phyloP scores from a whole-genome alignment of 768 basidiomycete genomes.

The Sarcomyxa edulis region DNA sequence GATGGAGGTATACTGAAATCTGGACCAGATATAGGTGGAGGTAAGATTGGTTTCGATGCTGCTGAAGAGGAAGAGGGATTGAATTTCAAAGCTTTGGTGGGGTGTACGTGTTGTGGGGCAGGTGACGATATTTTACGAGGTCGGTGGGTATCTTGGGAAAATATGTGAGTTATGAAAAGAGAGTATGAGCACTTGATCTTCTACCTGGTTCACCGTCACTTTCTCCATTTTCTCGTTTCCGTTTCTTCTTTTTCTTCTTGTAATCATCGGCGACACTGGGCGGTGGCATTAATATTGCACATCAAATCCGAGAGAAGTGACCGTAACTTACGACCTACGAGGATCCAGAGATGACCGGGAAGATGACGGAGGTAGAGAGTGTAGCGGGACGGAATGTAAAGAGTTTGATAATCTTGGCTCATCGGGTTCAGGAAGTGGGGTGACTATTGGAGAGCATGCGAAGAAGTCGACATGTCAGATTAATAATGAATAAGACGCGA shows the following conservation, averaged over 20 bases:
- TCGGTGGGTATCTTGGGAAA: conserved; percentile 40
- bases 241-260: conserved; percentile 83
- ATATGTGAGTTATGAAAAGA: conserved; percentile 5
- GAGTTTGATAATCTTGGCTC: conserved; percentile 37
- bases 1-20: conserved; percentile 58
- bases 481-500: conserved; percentile 1
- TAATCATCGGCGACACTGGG: conserved; percentile 38
- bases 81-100: conserved; percentile 55
- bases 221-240: conserved; percentile 71
- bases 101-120: conserved; percentile 29
- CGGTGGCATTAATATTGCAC: conserved; percentile 5
- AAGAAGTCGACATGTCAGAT: no score
- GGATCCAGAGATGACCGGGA: conserved; percentile 54
- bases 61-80: conserved; percentile 32
- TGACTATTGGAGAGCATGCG: conserved; percentile 20
- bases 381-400: conserved; percentile 35
- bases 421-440: conserved; percentile 47
- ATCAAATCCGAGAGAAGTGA: not conserved
- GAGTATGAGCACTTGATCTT: conserved; percentile 4
- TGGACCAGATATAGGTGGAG: conserved; percentile 31
- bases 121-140: conserved; percentile 59
- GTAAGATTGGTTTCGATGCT: conserved; percentile 35
- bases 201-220: conserved; percentile 64
- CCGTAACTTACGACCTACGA: conserved; percentile 49
- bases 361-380: conserved; percentile 41